Evolutionary conservation across 2,329 filamentous ascomycete genomes (phyloP).

Genomic region (Nothophaeocryptopus gaeumannii): DNA sequence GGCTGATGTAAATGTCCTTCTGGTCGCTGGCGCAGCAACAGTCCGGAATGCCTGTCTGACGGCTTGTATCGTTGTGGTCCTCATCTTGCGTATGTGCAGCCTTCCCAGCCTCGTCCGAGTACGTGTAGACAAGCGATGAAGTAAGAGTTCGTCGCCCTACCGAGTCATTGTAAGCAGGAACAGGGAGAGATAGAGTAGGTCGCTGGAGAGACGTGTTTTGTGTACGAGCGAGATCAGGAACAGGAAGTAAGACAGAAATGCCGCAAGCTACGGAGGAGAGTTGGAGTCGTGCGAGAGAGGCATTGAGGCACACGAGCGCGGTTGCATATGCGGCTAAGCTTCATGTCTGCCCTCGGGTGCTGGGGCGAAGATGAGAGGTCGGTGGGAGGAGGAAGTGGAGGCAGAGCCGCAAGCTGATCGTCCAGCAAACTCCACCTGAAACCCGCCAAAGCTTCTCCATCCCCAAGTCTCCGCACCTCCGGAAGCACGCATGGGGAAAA

Average conservation of each 20-base stretch:
- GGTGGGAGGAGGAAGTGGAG: too few species aligned
- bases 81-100: slow-evolving; percentile 9
- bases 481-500: not conserved
- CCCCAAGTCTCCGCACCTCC: too few species aligned
- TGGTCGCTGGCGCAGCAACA: slow-evolving; percentile 23
- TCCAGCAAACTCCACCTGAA: too few species aligned
- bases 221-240: not conserved
- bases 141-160: not conserved
- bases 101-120: not conserved
- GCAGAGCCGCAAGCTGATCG: too few species aligned
- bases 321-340: not conserved
- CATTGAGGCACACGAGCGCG: slow-evolving; percentile 7
- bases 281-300: not conserved
- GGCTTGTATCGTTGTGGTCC: slow-evolving; percentile 15
- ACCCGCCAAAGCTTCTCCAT: too few species aligned
- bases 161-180: not conserved
- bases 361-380: too few species aligned
- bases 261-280: too few species aligned
- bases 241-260: not conserved
- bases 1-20: slow-evolving; percentile 46
- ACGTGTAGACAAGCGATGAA: not conserved
- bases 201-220: not conserved
- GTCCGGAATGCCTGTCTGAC: slow-evolving; percentile 20
- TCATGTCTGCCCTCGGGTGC: too few species aligned
- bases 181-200: not conserved